Base-by-base conservation (phyloP, 1,284 basidiomycete species). In the Microbotryum silenes-acaulis region DNA sequence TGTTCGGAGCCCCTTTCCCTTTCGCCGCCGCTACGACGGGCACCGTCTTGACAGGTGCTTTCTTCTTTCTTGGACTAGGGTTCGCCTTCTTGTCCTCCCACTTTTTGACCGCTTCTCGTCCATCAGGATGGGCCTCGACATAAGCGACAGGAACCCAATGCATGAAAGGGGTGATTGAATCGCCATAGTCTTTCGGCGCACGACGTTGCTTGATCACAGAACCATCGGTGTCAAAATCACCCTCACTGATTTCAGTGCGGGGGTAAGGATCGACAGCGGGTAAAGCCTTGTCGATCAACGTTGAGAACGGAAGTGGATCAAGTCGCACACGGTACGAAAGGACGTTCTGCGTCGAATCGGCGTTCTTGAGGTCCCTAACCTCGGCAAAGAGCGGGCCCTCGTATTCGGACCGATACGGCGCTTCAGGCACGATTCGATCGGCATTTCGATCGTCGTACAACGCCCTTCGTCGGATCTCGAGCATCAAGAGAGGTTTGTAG, bases 251-350 rank as follows among this genome's bases (percentile, higher is more conserved):
- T 47, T 27, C 4, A 47, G 49, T 23, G 14, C 3, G 21, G 16
- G 33, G 18, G 48, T 42, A 57, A 2, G 61, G 63, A 37, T 67
- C 63, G 21, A 21, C 10, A 20, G 25, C 2, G 20, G 60, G 60
- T 3, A 67, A 54, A 7, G 27, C 44, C 2, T 50, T 37, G 0
- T 21, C 29, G 44, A 61, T 44, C 45, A 54, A 48, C 1, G 42
- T 6, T 20, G 51, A 37, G 37, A 64, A 61, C 6, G 48, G 20
- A 18, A 33, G 8, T 21, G 56, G 27, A 16, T 52, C 23, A 48
- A 67, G 63, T 33, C 64, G 58, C 51, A 67, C 33, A n/a, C 60
- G 59, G 51, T 60, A 67, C 3, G 63, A 46, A 6, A 56, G 61
- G 14, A 56, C 29, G 49, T 42, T 55, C 2, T 54, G 51, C 7